A percentile compares a stretch with the other conserved stretches of the same genome.
Evolutionary conservation across 129 eudicot genomes (phyloP).

Genomic region (Lactuca saligna): DNA sequence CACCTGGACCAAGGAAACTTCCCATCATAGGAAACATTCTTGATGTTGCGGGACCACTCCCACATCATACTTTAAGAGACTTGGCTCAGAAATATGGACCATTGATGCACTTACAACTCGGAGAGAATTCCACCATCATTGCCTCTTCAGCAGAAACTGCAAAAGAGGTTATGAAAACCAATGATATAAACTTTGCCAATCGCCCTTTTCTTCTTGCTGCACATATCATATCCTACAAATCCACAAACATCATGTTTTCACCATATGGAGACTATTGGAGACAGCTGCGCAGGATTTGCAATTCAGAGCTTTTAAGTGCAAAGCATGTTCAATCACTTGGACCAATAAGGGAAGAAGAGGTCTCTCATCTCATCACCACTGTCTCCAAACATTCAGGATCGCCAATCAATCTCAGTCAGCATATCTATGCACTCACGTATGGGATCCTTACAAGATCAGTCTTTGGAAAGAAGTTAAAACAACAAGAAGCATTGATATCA

Average conservation of each 20-base stretch:
- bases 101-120: constrained; percentile 39
- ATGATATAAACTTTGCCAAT: constrained; percentile 36
- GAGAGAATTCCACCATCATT: constrained; percentile 35
- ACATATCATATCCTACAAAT: constrained; percentile 31
- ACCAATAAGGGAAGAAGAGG: constrained; percentile 40
- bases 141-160: constrained; percentile 40
- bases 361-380: constrained; percentile 16
- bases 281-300: constrained; percentile 43
- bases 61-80: constrained; percentile 33
- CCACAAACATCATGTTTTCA: constrained; percentile 39
- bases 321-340: constrained; percentile 35
- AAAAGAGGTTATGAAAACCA: constrained; percentile 42
- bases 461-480: constrained; percentile 32
- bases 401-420: constrained; percentile 21
- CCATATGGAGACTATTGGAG: constrained; percentile 41
- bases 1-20: constrained; percentile 41
- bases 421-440: constrained; percentile 23
- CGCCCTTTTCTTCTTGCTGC: constrained; percentile 41
- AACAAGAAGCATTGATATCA: constrained; percentile 28
- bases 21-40: constrained; percentile 38
- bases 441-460: constrained; percentile 31
- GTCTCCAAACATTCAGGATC: constrained; percentile 25
- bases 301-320: constrained; percentile 37
- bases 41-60: constrained; percentile 33
- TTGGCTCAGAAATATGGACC: constrained; percentile 38